Percentiles rank a stretch among this genome's conserved stretches.
These are phyloP conservation scores for Tetrahymena borealis DNA, from an alignment of 73 alveolate species.

Conservation along the genomic window DNA sequence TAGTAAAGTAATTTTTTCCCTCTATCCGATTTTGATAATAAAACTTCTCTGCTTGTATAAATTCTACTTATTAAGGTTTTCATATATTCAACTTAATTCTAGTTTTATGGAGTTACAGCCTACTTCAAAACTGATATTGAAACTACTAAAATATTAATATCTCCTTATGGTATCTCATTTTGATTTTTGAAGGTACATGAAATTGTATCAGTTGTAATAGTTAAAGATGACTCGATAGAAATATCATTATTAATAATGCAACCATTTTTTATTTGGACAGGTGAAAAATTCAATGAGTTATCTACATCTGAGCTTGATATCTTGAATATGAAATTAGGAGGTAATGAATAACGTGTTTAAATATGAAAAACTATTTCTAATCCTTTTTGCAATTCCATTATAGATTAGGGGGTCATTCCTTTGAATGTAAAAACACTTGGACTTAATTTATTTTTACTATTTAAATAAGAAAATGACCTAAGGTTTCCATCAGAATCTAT, in stretches of 20 bases:
- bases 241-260: background rate
- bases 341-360: background rate
- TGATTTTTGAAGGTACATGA: background rate
- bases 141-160: background rate
- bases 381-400: background rate
- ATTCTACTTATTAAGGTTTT: background rate
- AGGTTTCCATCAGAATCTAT: background rate
- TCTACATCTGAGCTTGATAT: background rate
- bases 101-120: background rate
- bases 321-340: background rate
- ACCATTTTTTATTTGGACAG: background rate
- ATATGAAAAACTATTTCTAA: background rate
- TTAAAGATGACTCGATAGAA: background rate
- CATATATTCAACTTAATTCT: background rate
- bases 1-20: background rate
- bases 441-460: background rate
- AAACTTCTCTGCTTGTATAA: background rate
- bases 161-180: background rate
- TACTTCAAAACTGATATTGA: background rate
- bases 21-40: background rate
- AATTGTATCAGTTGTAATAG: background rate
- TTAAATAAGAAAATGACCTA: background rate
- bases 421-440: background rate
- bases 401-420: background rate
- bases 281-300: background rate